phyloP scores from a whole-genome alignment of 2,329 filamentous ascomycete species.

The Trichophyton verrucosum region DNA sequence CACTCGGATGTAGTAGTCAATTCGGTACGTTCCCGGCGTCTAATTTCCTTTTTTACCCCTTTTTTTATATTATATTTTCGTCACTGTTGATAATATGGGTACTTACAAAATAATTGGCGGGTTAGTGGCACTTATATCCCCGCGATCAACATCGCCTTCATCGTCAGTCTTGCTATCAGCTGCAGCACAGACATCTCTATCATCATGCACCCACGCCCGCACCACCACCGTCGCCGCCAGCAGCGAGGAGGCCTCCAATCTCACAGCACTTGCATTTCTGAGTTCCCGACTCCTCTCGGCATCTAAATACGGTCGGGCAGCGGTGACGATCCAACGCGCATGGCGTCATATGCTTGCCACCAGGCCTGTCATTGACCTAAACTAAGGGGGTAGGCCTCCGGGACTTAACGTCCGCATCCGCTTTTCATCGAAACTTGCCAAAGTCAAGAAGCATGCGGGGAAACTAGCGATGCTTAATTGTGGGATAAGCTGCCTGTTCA shows the following conservation, averaged over 20 bases:
- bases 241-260: conserved; percentile 35
- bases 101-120: neutral
- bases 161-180: conserved; percentile 8
- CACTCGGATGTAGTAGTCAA: conserved; percentile 32
- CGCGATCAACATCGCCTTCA: conserved; percentile 9
- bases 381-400: neutral
- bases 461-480: neutral
- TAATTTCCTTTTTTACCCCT: neutral
- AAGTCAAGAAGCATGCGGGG: neutral
- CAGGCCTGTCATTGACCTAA: neutral
- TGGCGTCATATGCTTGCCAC: conserved; percentile 30
- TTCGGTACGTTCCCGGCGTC: conserved; percentile 25
- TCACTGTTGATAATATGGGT: neutral
- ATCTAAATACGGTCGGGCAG: conserved; percentile 39
- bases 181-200: neutral
- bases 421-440: neutral
- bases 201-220: conserved; percentile 30
- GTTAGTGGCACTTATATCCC: neutral
- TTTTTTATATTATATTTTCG: conserved; percentile 6
- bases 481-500: neutral
- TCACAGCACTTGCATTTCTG: conserved; percentile 47
- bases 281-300: conserved; percentile 46
- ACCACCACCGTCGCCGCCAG: conserved; percentile 19
- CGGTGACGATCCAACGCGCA: conserved; percentile 40
- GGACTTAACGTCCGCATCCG: neutral